Conservation (phyloP, 805 yeast species). For the Nakazawaea ishiwadae region DNA sequence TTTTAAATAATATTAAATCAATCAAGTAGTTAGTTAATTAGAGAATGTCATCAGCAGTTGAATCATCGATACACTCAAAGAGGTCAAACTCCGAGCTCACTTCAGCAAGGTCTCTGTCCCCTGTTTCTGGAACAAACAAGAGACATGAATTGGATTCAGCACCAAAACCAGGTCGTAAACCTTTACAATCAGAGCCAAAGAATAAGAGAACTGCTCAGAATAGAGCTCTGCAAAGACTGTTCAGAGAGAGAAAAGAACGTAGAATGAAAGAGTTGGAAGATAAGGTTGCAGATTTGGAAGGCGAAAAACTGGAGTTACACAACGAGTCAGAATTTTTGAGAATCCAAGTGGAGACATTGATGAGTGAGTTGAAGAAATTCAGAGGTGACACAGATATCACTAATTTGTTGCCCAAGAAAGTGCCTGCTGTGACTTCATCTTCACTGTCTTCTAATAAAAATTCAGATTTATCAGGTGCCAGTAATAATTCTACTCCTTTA, state of each 20-base stretch:
- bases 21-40: neutral
- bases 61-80: constrained; percentile 2
- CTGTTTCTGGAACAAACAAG: constrained; percentile 2
- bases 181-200: constrained; percentile 65
- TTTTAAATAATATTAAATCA: neutral
- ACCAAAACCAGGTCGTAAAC: constrained; percentile 76
- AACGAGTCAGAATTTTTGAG: constrained; percentile 72
- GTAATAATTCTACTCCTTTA: constrained; percentile 1
- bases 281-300: constrained; percentile 68
- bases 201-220: constrained; percentile 93
- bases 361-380: constrained; percentile 63
- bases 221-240: constrained; percentile 97
- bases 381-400: constrained; percentile 28
- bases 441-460: neutral
- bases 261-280: constrained; percentile 83
- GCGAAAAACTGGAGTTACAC: constrained; percentile 59
- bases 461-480: constrained; percentile 2
- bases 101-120: neutral
- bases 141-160: constrained; percentile 10
- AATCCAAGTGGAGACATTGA: constrained; percentile 70
- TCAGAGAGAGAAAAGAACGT: constrained; percentile 87
- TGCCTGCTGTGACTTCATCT: constrained; percentile 8
- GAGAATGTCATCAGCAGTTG: neutral
- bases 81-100: neutral
- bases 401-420: constrained; percentile 13